Base-by-base conservation (phyloP, 306 rosid species). In the Acmispon strigosus region DNA sequence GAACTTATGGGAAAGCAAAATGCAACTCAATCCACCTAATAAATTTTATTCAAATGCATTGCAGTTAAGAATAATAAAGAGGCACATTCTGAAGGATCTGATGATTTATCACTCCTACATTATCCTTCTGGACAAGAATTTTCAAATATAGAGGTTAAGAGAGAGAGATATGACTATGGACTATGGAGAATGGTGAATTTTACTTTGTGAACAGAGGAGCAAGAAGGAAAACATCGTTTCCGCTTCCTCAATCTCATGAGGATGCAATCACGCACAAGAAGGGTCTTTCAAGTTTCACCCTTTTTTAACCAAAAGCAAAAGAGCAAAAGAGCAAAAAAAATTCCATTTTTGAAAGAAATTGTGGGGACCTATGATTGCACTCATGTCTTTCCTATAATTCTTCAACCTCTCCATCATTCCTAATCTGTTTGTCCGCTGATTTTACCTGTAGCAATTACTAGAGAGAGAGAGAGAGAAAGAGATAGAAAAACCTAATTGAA, bases 161-260 rank as follows among this genome's bases (percentile, higher is more conserved):
- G 27, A 44, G 11, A 22, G 10, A 66, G n/a, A n/a, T n/a, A n/a
- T n/a, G n/a, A n/a, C n/a, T 5, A 53, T 18, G 20, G 2, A 2
- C 1, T 22, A 22, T 1, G 1, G 24, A 43, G 69, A 61, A 75
- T 66, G 55, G 20, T 19, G 51, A 44, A 69, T 50, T 69, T 82
- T 87, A 90, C 98, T 88, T 69, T 80, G 86, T 80, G 86, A 78
- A 74, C 85, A 81, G 94, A 89, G 47, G 87, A 82, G 74, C 98
- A 94, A 50, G 97, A 94, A 56, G 95, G 97, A 84, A 90, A 86
- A 78, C 88, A 90, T 61, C 81, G 89, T 68, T 86, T 90, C 48
- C 86, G 89, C 90, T 85, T 94, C 79, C 92, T 76, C 58, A 89
- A 77, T 84, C 95, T 90, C 98, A 94, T 89, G 81, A 83, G 88